Conservation (phyloP, 805 yeast genomes). For the Wickerhamomyces queroliae region DNA sequence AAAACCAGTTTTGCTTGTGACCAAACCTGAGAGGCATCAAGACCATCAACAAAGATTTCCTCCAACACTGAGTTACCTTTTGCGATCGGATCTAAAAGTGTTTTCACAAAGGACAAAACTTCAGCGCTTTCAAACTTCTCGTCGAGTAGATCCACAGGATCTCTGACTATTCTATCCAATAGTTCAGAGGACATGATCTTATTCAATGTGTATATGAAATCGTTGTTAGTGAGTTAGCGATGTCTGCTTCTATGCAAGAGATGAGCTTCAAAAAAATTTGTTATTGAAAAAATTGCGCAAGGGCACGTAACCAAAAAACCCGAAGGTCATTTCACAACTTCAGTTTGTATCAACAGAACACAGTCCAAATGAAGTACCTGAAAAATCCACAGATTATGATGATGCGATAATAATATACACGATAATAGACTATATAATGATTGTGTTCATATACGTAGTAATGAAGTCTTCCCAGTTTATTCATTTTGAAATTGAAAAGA, state of each 20-base stretch:
- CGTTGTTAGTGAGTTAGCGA: neutral
- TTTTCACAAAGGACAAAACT: constrained; percentile 15
- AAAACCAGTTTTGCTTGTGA: constrained; percentile 84
- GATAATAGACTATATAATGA: no score
- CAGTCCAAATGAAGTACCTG: no score
- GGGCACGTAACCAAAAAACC: no score
- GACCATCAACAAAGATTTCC: constrained; percentile 76
- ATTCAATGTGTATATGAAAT: neutral
- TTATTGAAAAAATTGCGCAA: no score
- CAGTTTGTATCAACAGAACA: no score
- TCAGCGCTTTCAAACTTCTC: neutral
- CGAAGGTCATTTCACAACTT: no score
- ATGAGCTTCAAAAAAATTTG: neutral
- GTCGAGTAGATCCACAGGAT: neutral
- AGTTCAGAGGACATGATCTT: no score
- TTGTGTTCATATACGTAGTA: no score
- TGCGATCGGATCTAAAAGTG: constrained; percentile 21
- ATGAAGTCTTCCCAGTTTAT: no score
- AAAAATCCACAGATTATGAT: no score
- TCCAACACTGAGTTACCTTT: constrained; percentile 53
- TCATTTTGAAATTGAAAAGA: no score
- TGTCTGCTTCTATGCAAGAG: neutral
- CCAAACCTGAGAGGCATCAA: constrained; percentile 89
- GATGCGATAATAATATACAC: no score
- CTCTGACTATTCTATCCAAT: neutral